Base-by-base conservation (phyloP, 2,329 filamentous ascomycete species). In the Amauroascus verrucosus region DNA sequence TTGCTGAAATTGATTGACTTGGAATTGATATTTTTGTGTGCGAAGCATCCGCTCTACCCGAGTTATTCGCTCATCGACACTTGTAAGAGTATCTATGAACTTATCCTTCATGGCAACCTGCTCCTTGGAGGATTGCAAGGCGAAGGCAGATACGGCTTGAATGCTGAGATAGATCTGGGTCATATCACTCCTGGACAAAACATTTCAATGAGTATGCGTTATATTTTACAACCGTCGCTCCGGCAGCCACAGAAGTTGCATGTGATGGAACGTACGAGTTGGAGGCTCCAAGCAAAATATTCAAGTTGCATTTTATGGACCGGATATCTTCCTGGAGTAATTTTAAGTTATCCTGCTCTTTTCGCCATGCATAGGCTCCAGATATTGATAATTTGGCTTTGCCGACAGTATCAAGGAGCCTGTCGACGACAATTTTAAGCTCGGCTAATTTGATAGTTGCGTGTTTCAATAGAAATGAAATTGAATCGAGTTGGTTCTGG, bases 201-300 rank as follows among this genome's bases (percentile, higher is more conserved):
- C 4, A 20, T 50, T n/a, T 2, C 24, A 22, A 24, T 52, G 20
- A 28, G 30, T 4, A 48, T 28, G 2, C 24, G 4, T 5, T n/a
- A 9, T 1, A 14, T 24, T 16, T 16, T 3, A 45, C 2, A 22
- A 14, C 22, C 7, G 30, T 18, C 43, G 2, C 20, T 18, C 26
- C 1, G 11, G 7, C 14, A 6, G 20, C 9, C 14, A 13, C 13
- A 26, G 47, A 40, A 41, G 22, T 8, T 7, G 6, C 13, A 6
- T 11, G 53, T 51, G 18, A 45, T 32, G 24, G 44, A 33, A 46
- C 62, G 44, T 61, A 64, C 61, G 61, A 66, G 52, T 63, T 62
- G 14, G 60, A 62, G 0, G 63, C 61, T 1, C 63, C 64, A 14
- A 64, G 60, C 48, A 64, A 55, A 22, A 65, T 59, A 48, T 65